Base-by-base conservation (phyloP, 169 alveolate genomes). In the Plasmodium cynomolgi region DNA sequence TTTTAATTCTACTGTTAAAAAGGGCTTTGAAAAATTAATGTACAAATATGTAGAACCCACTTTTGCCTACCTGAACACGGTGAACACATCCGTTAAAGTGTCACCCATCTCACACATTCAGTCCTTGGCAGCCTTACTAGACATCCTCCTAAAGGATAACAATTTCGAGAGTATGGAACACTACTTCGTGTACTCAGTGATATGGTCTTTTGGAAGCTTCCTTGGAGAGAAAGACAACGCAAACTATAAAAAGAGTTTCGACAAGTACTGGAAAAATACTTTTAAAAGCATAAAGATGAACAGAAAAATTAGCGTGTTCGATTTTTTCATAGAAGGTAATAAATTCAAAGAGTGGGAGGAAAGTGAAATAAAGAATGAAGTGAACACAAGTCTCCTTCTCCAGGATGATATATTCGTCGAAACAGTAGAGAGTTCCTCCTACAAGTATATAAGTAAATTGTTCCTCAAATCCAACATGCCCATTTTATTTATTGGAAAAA, bases 231-330 rank as follows among this genome's bases (percentile, higher is more conserved):
- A 98, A 93, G 99, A 99, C 88, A 98, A 99, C 44, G 97, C 97
- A 54, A 99, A 98, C 84, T 98, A 95, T 90, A 97, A 98, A 83
- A 98, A 98, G 96, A 97, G 97, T 83, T 98, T 98, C 97, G 97
- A 98, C 54, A 98, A 97, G 95, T 98, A 98, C 98, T 98, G 99
- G 99, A 98, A 98, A 94, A 98, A 97, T 50, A 98, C 97, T 80
- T 98, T 98, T 99, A 98, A 99, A 96, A 98, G 98, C 58, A 98
- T 98, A 93, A 99, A 99, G 95, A 98, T 98, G 96, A 99, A 99
- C 13, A 96, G 99, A 93, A 98, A 98, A 94, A 99, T 99, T 13
- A 97, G 99, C 33, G 98, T 99, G 39, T 99, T 99, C 93, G 99
- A 99, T 94, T 99, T 98, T 95, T 99, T 91, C 82, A 99, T 97